Base-by-base conservation (phyloP, 2,329 filamentous ascomycete species). In the Claviceps pazoutovae region DNA sequence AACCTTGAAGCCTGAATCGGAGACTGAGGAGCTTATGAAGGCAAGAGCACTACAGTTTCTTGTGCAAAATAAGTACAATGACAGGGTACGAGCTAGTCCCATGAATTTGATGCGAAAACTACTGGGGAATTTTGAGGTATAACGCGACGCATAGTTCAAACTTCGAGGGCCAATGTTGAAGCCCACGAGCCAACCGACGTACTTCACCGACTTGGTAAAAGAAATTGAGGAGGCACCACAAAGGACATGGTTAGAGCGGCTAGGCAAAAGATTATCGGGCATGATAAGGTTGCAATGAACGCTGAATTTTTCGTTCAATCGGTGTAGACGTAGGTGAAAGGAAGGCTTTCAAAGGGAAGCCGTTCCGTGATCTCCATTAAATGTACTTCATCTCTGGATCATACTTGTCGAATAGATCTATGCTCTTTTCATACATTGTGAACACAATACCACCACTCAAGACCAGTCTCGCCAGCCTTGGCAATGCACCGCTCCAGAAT, bases 391-490 rank as follows among this genome's bases (percentile, higher is more conserved):
- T 82, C 61, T 94, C 79, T 0, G 93, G 93, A 65, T 98, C 93
- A 50, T 90, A 54, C 62, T 66, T 74, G 61, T 88, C 80, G 73
- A 98, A 81, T 53, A 89, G 61, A 50, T 96, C 91, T 74, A 97
- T 97, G 54, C 84, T 86, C 78, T 96, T 96, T 73, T 97, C 91
- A 66, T 96, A 93, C 83, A 97, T 94, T 21, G 93, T 94, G 64
- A 98, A 98, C 42, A 98, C 93, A 62, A 98, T 95, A 17, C 93
- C 93, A 52, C 93, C 93, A 62, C 89, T 96, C 68, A 97, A 68
- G 43, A 96, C 86, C 59, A 98, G 67, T 53, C 93, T 76, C 23
- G 82, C 91, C 61, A 98, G 68, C 51, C 93, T 76, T 1, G 93
- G 93, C 59, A 97, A 64, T 21, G 93, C 91, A 26, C 93, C 93